phyloP scores from a whole-genome alignment of 345 rosid genomes.

The Camelina hispida region DNA sequence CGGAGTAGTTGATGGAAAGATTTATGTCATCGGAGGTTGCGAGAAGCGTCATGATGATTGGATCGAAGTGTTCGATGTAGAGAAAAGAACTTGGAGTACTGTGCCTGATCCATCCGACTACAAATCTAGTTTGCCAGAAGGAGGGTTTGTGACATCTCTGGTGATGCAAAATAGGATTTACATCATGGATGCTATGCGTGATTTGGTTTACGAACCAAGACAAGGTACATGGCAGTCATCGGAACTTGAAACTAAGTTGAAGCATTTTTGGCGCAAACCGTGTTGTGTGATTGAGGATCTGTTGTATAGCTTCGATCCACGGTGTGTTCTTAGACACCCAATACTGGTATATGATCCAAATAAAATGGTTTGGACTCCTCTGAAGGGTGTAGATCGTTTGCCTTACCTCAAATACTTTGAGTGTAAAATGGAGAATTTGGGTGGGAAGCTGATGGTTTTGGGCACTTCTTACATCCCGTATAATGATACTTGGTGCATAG shows the following conservation, averaged over 20 bases:
- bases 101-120: neutral
- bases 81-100: neutral
- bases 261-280: neutral
- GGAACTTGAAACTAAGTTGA: neutral
- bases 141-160: neutral
- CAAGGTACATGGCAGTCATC: neutral
- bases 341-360: neutral
- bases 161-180: conserved; percentile 1
- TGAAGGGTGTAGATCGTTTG: neutral
- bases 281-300: neutral
- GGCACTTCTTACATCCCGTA: neutral
- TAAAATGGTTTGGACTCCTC: neutral
- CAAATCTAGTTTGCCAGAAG: neutral
- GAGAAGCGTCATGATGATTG: neutral
- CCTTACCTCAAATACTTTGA: neutral
- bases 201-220: neutral
- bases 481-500: neutral
- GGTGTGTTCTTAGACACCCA: neutral
- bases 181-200: neutral
- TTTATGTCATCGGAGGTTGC: conserved; percentile 29
- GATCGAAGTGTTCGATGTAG: conserved; percentile 6
- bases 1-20: neutral
- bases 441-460: neutral
- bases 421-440: neutral
- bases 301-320: neutral